Base-by-base conservation (phyloP, 495 filamentous ascomycete species). In the Xylaria venustula region DNA sequence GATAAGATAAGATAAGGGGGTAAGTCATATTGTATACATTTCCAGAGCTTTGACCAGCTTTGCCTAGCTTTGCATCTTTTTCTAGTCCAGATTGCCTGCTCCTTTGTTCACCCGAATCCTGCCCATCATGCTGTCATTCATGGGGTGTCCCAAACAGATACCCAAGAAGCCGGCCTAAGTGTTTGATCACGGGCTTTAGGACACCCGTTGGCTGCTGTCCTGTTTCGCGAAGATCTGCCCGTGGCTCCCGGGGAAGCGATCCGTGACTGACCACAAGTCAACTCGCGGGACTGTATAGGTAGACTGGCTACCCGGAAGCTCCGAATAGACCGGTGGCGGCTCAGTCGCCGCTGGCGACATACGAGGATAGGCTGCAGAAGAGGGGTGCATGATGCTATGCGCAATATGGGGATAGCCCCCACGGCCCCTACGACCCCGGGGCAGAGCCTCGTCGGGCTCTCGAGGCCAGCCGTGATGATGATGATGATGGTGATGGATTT, bases 401-500 rank as follows among this genome's bases (percentile, higher is more conserved):
- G 34, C 20, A 7, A 32, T 34, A 20, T 32, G 17, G 25, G 49
- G 34, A 54, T 37, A 9, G 37, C 15, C 50, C 8, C 32, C 32
- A 26, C 19, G 22, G 50, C n/a, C 37, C 50, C 19, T 11, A 5
- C 30, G 30, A 34, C 30, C 30, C 30, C 30, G 20, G 50, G 50
- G 50, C 25, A 12, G 23, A 15, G 46, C 17, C 23, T 49, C 22
- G 23, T 49, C 23, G 23, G 25, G 46, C 8, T 49, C 17, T 54
- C 15, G 30, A 54, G 19, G 22, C 50, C 37, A 49, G 28, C 28
- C 46, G 46, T 49, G 28, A 19, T 49, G 37, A 40, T 54, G 20
- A 25, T 54, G 37, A 54, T 54, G 22, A 40, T 54, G 22, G 37
- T 54, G 22, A 40, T 54, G 37, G 37, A 54, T 37, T 32, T 54